Conservation (phyloP, 768 basidiomycete species). For the Ephemerocybe angulata region DNA sequence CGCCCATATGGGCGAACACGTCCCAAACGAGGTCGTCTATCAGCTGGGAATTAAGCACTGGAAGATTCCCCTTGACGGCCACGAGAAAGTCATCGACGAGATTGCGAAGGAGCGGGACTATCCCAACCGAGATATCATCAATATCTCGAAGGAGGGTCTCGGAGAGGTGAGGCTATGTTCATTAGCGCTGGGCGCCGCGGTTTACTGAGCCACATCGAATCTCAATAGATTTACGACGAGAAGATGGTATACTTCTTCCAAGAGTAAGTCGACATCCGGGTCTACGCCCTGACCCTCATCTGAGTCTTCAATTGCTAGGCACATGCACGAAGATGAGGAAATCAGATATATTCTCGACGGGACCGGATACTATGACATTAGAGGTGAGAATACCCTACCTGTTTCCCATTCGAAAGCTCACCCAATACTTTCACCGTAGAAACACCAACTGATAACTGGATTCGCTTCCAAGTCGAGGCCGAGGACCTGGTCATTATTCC, state of each 20-base stretch:
- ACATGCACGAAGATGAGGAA: conserved; percentile 95
- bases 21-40: conserved; percentile 45
- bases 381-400: conserved; percentile 47
- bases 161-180: conserved; percentile 49
- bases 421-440: conserved; percentile 39
- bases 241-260: conserved; percentile 82
- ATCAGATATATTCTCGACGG: conserved; percentile 85
- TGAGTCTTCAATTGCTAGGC: conserved; percentile 40
- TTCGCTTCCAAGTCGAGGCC: conserved; percentile 69
- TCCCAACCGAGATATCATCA: conserved; percentile 78
- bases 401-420: background rate
- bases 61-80: conserved; percentile 59
- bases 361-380: conserved; percentile 86
- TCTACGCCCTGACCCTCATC: background rate
- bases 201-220: background rate
- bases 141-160: conserved; percentile 71
- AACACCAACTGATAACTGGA: conserved; percentile 66
- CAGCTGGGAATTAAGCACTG: conserved; percentile 63
- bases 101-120: conserved; percentile 69
- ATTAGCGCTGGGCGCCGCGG: background rate
- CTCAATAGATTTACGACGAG: conserved; percentile 60
- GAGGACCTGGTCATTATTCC: conserved; percentile 87
- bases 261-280: conserved; percentile 48
- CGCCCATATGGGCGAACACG: conserved; percentile 69
- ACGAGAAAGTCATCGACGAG: conserved; percentile 52